Evolutionary conservation across 495 filamentous ascomycete genomes (phyloP).

Genomic region (Copromyces sp.): DNA sequence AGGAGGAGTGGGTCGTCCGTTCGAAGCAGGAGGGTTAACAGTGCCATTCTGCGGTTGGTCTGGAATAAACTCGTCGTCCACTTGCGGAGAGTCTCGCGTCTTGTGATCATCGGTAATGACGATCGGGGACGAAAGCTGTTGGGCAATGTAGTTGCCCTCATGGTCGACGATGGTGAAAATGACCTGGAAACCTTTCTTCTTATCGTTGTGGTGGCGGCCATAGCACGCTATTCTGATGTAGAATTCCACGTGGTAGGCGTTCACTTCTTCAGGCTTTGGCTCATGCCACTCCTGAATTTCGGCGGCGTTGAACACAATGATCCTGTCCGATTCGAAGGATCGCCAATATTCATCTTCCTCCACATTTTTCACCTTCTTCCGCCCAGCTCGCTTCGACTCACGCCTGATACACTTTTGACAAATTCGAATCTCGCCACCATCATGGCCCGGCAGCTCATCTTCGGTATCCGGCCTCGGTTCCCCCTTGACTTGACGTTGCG

Average conservation of each 20-base stretch:
- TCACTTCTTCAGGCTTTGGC: slow-evolving; percentile 35
- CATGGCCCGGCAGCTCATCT: slow-evolving; percentile 55
- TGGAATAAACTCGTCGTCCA: not conserved
- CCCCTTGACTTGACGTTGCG: not conserved
- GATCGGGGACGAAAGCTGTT: slow-evolving; percentile 75
- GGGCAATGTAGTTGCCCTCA: slow-evolving; percentile 60
- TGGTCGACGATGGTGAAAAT: slow-evolving; percentile 89
- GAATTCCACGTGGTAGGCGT: slow-evolving; percentile 60
- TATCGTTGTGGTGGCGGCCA: slow-evolving; percentile 87
- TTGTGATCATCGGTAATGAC: slow-evolving; percentile 98
- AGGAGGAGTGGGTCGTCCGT: not conserved
- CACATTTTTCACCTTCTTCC: slow-evolving; percentile 80
- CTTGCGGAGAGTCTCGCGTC: slow-evolving; percentile 33
- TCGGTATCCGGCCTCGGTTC: slow-evolving; percentile 30
- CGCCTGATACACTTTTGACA: slow-evolving; percentile 74
- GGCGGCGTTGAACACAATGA: slow-evolving; percentile 89
- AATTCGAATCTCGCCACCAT: slow-evolving; percentile 82
- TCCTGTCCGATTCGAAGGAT: slow-evolving; percentile 63
- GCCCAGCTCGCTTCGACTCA: slow-evolving; percentile 74
- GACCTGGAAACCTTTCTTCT: slow-evolving; percentile 73
- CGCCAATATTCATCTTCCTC: slow-evolving; percentile 78
- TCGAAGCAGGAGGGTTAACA: not conserved
- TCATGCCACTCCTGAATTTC: slow-evolving; percentile 80
- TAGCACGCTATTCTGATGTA: slow-evolving; percentile 98
- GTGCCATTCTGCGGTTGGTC: not conserved